Evolutionary conservation across 805 yeast species (phyloP).

Genomic region (Tetrapisispora arboricola): DNA sequence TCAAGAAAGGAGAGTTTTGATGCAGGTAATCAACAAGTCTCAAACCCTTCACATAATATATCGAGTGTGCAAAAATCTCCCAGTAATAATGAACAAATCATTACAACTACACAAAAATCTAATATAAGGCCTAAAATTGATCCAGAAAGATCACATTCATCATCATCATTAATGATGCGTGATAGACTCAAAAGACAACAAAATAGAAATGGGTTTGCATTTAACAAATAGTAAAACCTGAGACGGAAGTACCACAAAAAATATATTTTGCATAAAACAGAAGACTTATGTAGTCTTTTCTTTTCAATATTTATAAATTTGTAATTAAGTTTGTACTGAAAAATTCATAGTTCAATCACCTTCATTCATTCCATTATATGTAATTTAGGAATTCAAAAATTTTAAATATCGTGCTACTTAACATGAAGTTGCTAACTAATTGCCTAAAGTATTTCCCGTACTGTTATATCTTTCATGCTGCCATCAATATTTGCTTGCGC

Average conservation of each 20-base stretch:
- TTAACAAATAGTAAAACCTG: neutral
- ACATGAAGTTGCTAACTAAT: neutral
- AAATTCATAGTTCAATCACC: no score
- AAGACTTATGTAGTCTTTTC: no score
- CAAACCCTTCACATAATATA: neutral
- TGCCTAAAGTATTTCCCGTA: conserved; percentile 15
- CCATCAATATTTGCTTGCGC: neutral
- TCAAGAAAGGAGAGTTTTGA: neutral
- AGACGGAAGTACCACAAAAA: no score
- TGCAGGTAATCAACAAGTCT: neutral
- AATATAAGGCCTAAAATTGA: neutral
- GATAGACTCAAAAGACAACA: conserved; percentile 21
- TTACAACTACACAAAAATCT: neutral
- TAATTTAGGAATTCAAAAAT: no score
- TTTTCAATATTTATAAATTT: no score
- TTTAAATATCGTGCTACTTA: no score
- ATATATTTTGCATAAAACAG: no score
- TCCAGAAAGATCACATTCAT: conserved; percentile 2
- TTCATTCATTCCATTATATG: no score
- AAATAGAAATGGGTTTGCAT: neutral
- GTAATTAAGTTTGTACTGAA: no score
- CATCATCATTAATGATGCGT: conserved; percentile 24
- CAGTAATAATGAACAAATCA: neutral
- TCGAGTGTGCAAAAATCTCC: neutral
- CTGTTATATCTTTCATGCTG: neutral